Conservation (phyloP, 495 filamentous ascomycete species). For the Tuber aestivum region DNA sequence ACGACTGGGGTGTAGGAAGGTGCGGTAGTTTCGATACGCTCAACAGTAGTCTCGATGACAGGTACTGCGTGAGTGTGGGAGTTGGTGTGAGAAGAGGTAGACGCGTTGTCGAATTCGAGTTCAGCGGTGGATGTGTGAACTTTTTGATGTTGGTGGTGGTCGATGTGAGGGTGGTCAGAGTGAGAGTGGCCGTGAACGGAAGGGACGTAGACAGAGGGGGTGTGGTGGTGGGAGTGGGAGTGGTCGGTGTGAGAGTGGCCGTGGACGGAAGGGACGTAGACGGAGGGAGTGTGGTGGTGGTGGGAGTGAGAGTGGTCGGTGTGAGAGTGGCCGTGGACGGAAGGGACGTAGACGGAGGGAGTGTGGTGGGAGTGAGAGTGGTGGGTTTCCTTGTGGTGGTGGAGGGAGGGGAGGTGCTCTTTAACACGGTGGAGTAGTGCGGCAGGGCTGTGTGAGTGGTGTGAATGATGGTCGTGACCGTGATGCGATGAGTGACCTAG, state of each 20-base stretch:
- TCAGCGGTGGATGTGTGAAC: neutral
- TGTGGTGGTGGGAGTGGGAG: no score
- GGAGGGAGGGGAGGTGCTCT: conserved; percentile 41
- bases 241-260: no score
- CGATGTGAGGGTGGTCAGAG: no score
- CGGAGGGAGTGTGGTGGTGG: no score
- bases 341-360: conserved; percentile 10
- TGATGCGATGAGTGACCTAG: conserved; percentile 36
- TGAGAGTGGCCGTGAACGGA: no score
- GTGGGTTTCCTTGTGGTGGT: conserved; percentile 30
- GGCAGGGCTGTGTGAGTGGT: conserved; percentile 28
- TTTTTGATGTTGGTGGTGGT: conserved; percentile 34
- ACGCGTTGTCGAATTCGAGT: conserved; percentile 14
- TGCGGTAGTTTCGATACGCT: conserved; percentile 3
- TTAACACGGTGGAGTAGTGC: conserved; percentile 29
- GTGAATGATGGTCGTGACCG: conserved; percentile 27
- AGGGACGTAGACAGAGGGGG: no score
- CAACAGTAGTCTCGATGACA: conserved; percentile 8
- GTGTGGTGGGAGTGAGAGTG: conserved; percentile 28
- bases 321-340: conserved; percentile 17
- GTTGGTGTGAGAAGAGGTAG: conserved; percentile 12
- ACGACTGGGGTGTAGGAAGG: conserved; percentile 11
- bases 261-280: no score
- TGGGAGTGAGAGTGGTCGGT: conserved; percentile 21
- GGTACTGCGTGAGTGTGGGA: conserved; percentile 13